Conservation (phyloP, 2,329 filamentous ascomycete species). For the Fusarium poae region DNA sequence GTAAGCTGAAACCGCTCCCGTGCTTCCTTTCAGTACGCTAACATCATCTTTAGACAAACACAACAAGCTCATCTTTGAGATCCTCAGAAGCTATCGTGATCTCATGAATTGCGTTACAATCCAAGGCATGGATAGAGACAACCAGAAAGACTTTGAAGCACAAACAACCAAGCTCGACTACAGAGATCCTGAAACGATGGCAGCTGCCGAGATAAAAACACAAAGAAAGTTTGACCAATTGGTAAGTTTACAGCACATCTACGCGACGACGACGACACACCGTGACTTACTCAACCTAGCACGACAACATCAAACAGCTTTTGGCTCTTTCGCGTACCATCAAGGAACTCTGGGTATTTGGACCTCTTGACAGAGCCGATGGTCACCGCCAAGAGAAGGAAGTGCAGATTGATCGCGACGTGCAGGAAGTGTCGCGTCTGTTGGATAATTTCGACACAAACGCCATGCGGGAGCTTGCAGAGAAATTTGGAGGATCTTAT, state of each 20-base stretch:
- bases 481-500: slow-evolving; percentile 56
- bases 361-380: slow-evolving; percentile 57
- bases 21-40: not conserved
- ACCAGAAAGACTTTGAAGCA: slow-evolving; percentile 56
- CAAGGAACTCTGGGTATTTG: slow-evolving; percentile 62
- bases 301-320: slow-evolving; percentile 61
- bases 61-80: slow-evolving; percentile 60
- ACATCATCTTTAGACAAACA: slow-evolving; percentile 55
- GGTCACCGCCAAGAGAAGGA: slow-evolving; percentile 54
- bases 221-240: slow-evolving; percentile 61
- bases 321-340: slow-evolving; percentile 59
- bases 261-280: too few relatives aligned
- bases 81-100: slow-evolving; percentile 59
- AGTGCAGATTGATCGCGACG: slow-evolving; percentile 54
- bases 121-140: slow-evolving; percentile 57
- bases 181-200: slow-evolving; percentile 58
- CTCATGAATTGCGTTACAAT: slow-evolving; percentile 60
- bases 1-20: slow-evolving; percentile 40
- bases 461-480: slow-evolving; percentile 53
- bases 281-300: slow-evolving; percentile 43
- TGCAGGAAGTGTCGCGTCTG: slow-evolving; percentile 53
- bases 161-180: slow-evolving; percentile 55
- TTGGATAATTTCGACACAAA: slow-evolving; percentile 54
- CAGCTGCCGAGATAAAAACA: slow-evolving; percentile 60
- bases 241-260: slow-evolving; percentile 43